Base-by-base conservation (phyloP, 768 basidiomycete species). In the Leucocoprinus birnbaumii region DNA sequence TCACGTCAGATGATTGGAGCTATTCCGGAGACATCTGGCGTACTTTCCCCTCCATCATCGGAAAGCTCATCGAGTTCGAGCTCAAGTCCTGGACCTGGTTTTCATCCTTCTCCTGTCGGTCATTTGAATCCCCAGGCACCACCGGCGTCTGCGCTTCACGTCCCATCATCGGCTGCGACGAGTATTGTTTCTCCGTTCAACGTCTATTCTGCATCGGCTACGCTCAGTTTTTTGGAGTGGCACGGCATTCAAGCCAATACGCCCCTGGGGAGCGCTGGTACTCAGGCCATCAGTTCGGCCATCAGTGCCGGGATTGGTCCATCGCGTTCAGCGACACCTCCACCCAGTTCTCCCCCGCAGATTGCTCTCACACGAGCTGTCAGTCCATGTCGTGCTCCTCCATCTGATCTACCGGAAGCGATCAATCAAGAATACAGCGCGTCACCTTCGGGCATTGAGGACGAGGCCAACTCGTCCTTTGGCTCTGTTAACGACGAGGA, bases 171-270 rank as follows among this genome's bases (percentile, higher is more conserved):
- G 44, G 48, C 47, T 45, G 44, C n/a, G 48, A 53, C 16, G 31
- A 57, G 35, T 16, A 38, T 50, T 3, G n/a, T 59, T 1, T 68
- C 71, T 3, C 65, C 68, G 25, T 53, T 68, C 42, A 59, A 56
- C 21, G 60, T 68, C 35, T 62, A 68, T 53, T 70, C 71, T 3
- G 65, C 68, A 4, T 71, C 70, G 0, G 66, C 71, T 9, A 72
- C 70, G 9, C 57, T 71, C 51, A 71, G 68, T 59, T 71, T 72
- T 51, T 60, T 72, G 38, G 70, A 70, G 48, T 72, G 68, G 65
- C 67, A 70, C 58, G 70, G 70, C 2, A 70, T 71, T n/a, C 69
- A 67, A 48, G 66, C 69, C 0, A 70, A 68, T 51, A 66, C 71
- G 7, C 71, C 70, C 3, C 5, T 38, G 21, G 48, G 11, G 18